A percentile compares a stretch with the other conserved stretches of the same genome.
These are phyloP conservation scores for Collybiopsis luxurians DNA, from an alignment of 768 basidiomycete species.

Conservation along the genomic window DNA sequence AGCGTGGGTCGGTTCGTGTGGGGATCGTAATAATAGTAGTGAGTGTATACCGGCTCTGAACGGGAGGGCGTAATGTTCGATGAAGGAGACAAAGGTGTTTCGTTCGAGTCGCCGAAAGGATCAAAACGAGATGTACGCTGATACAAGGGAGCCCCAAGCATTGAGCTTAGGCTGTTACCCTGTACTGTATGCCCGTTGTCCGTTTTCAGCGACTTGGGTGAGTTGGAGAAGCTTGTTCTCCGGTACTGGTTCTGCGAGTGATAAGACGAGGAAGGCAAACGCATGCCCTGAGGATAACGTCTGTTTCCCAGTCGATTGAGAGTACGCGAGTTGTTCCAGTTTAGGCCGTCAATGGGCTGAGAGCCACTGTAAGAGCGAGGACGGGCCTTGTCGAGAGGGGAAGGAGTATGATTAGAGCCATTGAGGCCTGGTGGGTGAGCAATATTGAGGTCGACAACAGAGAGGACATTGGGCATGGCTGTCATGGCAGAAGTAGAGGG, in stretches of 20 bases:
- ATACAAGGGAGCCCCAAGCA: background rate
- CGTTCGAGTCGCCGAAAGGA: slow-evolving; percentile 7
- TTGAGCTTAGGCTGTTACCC: too few relatives aligned
- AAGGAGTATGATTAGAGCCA: background rate
- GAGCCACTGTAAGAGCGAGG: background rate
- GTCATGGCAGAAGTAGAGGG: background rate
- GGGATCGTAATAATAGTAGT: slow-evolving; percentile 8
- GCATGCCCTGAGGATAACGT: slow-evolving; percentile 7
- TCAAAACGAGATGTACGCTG: slow-evolving; percentile 5
- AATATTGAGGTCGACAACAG: slow-evolving; percentile 1
- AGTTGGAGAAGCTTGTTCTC: slow-evolving; percentile 1
- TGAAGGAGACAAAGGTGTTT: background rate
- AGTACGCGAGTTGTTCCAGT: background rate
- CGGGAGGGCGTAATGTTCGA: background rate
- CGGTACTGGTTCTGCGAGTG: slow-evolving; percentile 2
- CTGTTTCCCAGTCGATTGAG: background rate
- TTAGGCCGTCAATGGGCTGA: background rate
- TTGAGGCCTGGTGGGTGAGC: background rate
- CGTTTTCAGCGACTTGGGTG: background rate
- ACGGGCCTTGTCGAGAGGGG: too few relatives aligned
- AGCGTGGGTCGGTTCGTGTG: slow-evolving; percentile 9
- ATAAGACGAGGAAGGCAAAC: slow-evolving; percentile 4
- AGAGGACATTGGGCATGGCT: background rate
- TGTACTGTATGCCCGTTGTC: background rate
- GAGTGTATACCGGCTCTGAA: slow-evolving; percentile 3